A percentile compares a stretch with the other conserved stretches of the same genome.
Conservation (phyloP, 2,329 filamentous ascomycete species). For the Aspergillus cejpii region DNA sequence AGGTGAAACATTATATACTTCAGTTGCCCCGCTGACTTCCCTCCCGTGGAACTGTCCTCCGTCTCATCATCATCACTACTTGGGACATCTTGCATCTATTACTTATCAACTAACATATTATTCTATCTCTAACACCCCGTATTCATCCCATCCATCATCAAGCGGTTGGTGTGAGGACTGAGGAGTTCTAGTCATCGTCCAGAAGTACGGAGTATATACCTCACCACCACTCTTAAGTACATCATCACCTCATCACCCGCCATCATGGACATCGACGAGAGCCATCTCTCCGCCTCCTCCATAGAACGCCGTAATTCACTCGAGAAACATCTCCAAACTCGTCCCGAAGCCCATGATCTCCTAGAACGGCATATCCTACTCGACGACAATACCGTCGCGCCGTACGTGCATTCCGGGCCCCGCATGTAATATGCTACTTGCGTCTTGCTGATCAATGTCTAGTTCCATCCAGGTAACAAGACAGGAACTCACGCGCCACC, state of each 20-base stretch:
- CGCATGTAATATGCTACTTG: background rate
- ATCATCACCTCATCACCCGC: slow-evolving; percentile 5
- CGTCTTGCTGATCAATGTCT: background rate
- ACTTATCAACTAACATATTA: background rate
- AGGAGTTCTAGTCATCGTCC: background rate
- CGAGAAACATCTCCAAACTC: slow-evolving; percentile 64
- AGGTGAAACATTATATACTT: no score
- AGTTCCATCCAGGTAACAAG: slow-evolving; percentile 57
- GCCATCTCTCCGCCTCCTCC: slow-evolving; percentile 49
- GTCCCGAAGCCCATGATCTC: slow-evolving; percentile 59
- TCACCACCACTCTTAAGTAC: background rate
- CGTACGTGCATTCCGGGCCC: slow-evolving; percentile 43
- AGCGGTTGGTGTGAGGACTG: no score
- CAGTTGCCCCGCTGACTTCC: background rate
- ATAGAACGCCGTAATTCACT: slow-evolving; percentile 58
- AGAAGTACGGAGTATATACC: background rate
- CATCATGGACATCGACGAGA: slow-evolving; percentile 46
- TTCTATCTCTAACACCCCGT: background rate
- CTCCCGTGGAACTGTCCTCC: slow-evolving; percentile 8
- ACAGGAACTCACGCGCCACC: slow-evolving; percentile 59
- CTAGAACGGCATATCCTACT: slow-evolving; percentile 63
- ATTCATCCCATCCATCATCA: no score
- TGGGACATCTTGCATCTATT: background rate
- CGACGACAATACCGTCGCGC: slow-evolving; percentile 60
- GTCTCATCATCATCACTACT: slow-evolving; percentile 7